These are phyloP conservation scores for Aspergillus caelatus DNA, from an alignment of 2,329 filamentous ascomycete genomes.

Conservation along the genomic window DNA sequence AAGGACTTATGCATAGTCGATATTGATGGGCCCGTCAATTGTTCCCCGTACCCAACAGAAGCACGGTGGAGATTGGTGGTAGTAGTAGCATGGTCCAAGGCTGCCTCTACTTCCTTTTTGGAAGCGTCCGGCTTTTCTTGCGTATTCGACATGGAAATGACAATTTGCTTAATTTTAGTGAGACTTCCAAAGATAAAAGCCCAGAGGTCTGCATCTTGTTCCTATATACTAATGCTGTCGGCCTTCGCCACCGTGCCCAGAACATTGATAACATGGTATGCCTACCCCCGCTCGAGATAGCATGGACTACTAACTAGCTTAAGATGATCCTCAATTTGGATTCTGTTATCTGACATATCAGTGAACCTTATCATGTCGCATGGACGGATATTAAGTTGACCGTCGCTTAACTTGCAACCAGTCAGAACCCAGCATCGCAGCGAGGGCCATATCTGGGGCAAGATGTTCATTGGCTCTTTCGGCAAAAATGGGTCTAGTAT, in stretches of 20 bases:
- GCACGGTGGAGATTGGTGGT: background rate
- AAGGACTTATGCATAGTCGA: background rate
- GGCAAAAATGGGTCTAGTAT: background rate
- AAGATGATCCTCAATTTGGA: background rate
- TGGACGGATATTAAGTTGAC: background rate
- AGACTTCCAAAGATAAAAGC: background rate
- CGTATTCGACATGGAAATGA: background rate
- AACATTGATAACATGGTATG: background rate
- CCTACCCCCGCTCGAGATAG: background rate
- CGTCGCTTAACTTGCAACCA: background rate
- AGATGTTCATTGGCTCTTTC: background rate
- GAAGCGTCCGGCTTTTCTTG: background rate
- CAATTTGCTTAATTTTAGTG: background rate
- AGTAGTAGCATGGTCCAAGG: background rate
- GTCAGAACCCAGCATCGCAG: background rate
- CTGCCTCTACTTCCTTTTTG: background rate
- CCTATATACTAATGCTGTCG: background rate
- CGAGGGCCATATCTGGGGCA: background rate
- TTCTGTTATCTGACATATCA: background rate
- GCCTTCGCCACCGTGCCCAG: background rate
- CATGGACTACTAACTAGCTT: background rate
- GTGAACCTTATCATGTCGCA: background rate
- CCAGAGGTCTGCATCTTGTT: background rate
- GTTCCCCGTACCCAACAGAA: background rate
- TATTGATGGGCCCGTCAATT: background rate